Percentiles rank a stretch among this genome's conserved stretches.
phyloP scores from a whole-genome alignment of 257 asterid genomes.

The Penstemon eatonii region DNA sequence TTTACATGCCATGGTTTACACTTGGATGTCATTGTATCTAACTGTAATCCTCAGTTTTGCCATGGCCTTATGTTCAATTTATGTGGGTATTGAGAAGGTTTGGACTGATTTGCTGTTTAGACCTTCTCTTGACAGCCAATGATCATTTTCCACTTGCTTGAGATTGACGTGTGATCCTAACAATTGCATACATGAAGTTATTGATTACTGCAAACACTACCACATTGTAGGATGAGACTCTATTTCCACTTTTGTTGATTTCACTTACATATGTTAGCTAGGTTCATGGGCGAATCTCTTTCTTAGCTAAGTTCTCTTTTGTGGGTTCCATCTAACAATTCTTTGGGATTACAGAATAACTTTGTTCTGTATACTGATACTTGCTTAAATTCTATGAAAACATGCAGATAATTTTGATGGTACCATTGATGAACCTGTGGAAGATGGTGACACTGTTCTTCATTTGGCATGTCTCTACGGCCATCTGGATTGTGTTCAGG shows the following conservation, averaged over 20 bases:
- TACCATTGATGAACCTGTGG: slow-evolving; percentile 73
- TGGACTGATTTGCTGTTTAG: too few relatives aligned
- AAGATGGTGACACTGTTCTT: slow-evolving; percentile 95
- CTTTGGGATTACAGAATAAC: neutral
- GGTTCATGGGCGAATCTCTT: neutral
- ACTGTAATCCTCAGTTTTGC: too few relatives aligned
- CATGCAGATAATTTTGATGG: slow-evolving; percentile 64
- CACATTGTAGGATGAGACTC: slow-evolving; percentile 1
- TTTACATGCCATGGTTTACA: too few relatives aligned
- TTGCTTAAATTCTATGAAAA: slow-evolving; percentile 16
- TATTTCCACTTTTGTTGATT: neutral
- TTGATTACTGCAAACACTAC: neutral
- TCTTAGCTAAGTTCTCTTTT: neutral
- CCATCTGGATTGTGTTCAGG: slow-evolving; percentile 81
- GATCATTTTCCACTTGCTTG: too few relatives aligned
- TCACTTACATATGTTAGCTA: neutral
- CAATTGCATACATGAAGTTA: neutral
- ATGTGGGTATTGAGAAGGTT: too few relatives aligned
- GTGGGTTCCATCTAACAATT: too few relatives aligned
- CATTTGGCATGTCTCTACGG: slow-evolving; percentile 90
- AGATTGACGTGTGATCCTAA: neutral
- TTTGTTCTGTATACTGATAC: slow-evolving; percentile 20
- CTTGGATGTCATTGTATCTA: too few relatives aligned
- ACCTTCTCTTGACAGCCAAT: too few relatives aligned
- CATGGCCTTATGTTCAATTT: too few relatives aligned